phyloP scores from a whole-genome alignment of 73 alveolate genomes.

The Paramecium sonneborni region DNA sequence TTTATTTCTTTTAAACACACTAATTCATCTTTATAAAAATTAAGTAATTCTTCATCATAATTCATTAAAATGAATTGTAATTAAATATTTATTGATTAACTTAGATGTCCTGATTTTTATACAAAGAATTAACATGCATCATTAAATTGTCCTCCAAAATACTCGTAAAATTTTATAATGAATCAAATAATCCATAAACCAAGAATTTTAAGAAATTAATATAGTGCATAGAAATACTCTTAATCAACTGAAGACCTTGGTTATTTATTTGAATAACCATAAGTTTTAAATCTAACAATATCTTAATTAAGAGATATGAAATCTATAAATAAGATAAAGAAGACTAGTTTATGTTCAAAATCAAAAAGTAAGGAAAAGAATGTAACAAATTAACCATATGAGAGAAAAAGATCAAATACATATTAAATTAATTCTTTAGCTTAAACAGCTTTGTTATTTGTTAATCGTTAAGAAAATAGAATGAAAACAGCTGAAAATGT shows the following conservation, averaged over 20 bases:
- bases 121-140: neutral
- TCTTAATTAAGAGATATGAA: neutral
- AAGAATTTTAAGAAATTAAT: neutral
- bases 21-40: slow-evolving; percentile 26
- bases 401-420: neutral
- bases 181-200: neutral
- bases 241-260: neutral
- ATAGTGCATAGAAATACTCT: neutral
- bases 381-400: neutral
- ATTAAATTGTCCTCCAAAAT: neutral
- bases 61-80: slow-evolving; percentile 27
- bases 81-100: slow-evolving; percentile 12
- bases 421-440: neutral
- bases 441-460: neutral
- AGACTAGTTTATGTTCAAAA: neutral
- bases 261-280: neutral
- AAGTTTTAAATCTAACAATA: neutral
- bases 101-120: slow-evolving; percentile 5
- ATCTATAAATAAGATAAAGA: neutral
- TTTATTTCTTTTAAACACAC: neutral
- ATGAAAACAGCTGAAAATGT: neutral
- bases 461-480: neutral
- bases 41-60: neutral
- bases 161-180: neutral
- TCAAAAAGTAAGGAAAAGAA: neutral